These are phyloP conservation scores for Acacia crassicarpa DNA, from an alignment of 306 rosid species.

Conservation along the genomic window DNA sequence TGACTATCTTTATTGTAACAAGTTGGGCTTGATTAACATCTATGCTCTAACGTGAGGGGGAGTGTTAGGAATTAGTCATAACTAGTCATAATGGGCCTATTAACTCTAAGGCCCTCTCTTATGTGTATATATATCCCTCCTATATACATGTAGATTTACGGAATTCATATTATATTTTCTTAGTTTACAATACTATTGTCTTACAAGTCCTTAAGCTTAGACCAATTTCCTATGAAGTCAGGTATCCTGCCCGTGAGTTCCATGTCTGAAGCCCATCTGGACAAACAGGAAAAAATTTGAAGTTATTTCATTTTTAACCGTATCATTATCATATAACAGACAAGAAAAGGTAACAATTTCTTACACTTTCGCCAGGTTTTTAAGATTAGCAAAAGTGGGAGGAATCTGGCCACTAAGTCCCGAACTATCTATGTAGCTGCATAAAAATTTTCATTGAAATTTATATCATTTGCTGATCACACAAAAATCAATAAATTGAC, in stretches of 20 bases:
- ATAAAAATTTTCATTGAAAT: conserved; percentile 31
- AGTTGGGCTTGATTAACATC: no score
- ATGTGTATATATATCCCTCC: no score
- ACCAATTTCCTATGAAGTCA: background rate
- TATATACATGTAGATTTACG: no score
- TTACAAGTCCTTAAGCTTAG: conserved; percentile 64
- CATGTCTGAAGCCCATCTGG: conserved; percentile 56
- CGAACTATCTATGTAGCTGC: conserved; percentile 73
- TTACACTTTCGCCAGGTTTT: conserved; percentile 51
- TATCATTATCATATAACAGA: background rate
- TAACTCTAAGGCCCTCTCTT: no score
- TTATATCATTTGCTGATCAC: background rate
- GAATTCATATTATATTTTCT: no score
- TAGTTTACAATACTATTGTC: conserved; percentile 41
- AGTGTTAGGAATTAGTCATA: no score
- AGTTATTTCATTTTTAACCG: background rate
- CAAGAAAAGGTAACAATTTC: conserved; percentile 25
- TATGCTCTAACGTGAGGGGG: no score
- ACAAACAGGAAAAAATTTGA: conserved; percentile 20
- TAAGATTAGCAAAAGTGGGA: conserved; percentile 59
- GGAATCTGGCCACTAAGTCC: conserved; percentile 86
- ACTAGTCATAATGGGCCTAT: no score
- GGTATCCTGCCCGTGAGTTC: no score
- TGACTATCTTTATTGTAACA: no score
- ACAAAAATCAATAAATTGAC: background rate